Percentiles rank a stretch among this genome's conserved stretches.
Conservation (phyloP, 2,329 filamentous ascomycete species). For the Fusarium clavum region DNA sequence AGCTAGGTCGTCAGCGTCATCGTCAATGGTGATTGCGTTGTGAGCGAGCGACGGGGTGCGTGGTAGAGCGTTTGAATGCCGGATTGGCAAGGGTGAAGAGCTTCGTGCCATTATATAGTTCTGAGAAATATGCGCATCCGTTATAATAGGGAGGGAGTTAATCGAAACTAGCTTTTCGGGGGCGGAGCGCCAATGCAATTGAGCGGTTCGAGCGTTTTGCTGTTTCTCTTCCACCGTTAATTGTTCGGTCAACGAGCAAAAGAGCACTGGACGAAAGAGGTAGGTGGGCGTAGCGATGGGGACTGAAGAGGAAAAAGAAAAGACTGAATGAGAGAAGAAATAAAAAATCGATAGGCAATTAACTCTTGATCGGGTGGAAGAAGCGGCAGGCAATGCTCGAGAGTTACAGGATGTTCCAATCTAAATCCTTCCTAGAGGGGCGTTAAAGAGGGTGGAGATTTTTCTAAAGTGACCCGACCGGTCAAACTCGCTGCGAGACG, state of each 20-base stretch:
- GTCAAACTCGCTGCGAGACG: conserved; percentile 25
- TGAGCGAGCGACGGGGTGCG: conserved; percentile 45
- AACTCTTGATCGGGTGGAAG: not conserved
- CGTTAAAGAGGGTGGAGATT: conserved; percentile 29
- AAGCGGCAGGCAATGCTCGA: not conserved
- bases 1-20: conserved; percentile 60
- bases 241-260: conserved; percentile 28
- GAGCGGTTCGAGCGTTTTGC: conserved; percentile 21
- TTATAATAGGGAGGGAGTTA: conserved; percentile 15
- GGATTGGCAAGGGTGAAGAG: conserved; percentile 50
- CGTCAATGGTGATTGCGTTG: conserved; percentile 48
- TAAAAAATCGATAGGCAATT: not conserved
- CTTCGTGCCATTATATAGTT: conserved; percentile 45
- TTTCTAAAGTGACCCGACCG: conserved; percentile 14
- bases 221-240: conserved; percentile 8
- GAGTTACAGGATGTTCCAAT: conserved; percentile 20
- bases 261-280: conserved; percentile 27
- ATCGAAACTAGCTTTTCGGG: conserved; percentile 14
- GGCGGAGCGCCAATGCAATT: conserved; percentile 24
- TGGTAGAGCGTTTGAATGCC: conserved; percentile 47
- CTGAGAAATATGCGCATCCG: conserved; percentile 12
- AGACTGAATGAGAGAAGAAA: not conserved
- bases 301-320: conserved; percentile 1
- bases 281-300: not conserved
- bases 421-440: conserved; percentile 19